Evolutionary conservation across 2,329 filamentous ascomycete genomes (phyloP), one percentile per base, ranked within the genome.

Genomic region (Chaetoscypha palmicola): DNA sequence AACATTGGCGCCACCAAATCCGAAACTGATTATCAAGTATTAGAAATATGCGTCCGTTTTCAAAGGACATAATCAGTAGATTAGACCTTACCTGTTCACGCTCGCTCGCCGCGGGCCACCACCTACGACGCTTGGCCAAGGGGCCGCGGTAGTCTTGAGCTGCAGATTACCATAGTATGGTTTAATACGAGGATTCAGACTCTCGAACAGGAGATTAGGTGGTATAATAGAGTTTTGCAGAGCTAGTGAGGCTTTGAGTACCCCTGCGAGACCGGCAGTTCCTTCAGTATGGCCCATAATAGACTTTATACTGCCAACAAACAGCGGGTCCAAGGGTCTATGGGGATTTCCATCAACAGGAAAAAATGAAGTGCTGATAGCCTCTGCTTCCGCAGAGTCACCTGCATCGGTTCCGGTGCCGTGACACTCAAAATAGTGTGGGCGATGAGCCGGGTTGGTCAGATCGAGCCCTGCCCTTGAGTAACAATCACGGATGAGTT

Each of bases 401-500:
- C 68, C 67, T 2, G 52, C 62, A 16, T 50, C 53, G 14, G 65
- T 67, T 4, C 65, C 65, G 0, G 63, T 65, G 11, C 69, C 69
- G 42, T 72, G 69, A 0, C 67, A 66, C 46, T 72, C 69, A 34
- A 72, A 75, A 61, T 66, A 72, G 48, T 72, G 69, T 43, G 64
- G 68, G 10, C 62, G 60, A 30, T 69, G 63, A 53, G 4, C 49
- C 45, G 0, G 63, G 63, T n/a, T 61, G 2, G 11, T 8, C 11
- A 31, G 30, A 41, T 73, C 63, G 2, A 71, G 61, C 1, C 66
- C 73, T 0, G 71, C 61, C 3, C 55, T 60, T 1, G 24, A 32
- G 51, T 77, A 77, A 0, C 69, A 70, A 9, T 61, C 57, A 38
- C 58, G 59, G 44, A 76, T 76, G 0, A 74, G 53, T 0, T 38